Evolutionary conservation across 495 filamentous ascomycete genomes (phyloP).

Genomic region (Xylaria longipes): DNA sequence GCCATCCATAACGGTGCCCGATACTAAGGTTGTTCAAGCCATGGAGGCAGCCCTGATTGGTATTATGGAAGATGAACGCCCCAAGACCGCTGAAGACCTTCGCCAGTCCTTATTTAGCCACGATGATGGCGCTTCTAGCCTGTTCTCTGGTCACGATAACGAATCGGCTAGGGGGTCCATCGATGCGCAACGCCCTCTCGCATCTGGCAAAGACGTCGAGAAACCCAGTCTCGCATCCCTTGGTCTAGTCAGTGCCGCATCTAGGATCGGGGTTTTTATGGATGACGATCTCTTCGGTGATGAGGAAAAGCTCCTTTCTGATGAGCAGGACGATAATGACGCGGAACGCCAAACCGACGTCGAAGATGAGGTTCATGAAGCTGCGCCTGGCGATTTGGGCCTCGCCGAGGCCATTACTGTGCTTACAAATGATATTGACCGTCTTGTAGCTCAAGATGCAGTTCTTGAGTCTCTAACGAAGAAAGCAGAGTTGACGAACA

Average conservation of each 20-base stretch:
- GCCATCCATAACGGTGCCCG: constrained; percentile 47
- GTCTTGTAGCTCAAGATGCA: constrained; percentile 83
- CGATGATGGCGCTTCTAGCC: constrained; percentile 56
- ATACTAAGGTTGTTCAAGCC: constrained; percentile 77
- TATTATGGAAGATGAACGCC: constrained; percentile 78
- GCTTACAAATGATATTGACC: constrained; percentile 87
- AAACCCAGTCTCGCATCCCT: constrained; percentile 89
- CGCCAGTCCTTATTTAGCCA: constrained; percentile 62
- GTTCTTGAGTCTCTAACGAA: constrained; percentile 89
- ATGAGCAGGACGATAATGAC: constrained; percentile 80
- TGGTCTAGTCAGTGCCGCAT: constrained; percentile 82
- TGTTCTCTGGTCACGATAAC: constrained; percentile 54
- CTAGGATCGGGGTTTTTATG: constrained; percentile 84
- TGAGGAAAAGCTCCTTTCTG: constrained; percentile 83
- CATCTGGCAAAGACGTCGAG: constrained; percentile 58
- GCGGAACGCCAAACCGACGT: constrained; percentile 64
- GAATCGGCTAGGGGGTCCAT: constrained; percentile 59
- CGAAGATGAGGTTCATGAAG: constrained; percentile 89
- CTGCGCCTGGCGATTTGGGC: constrained; percentile 93
- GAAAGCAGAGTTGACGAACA: constrained; percentile 97
- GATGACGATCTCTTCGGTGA: constrained; percentile 94
- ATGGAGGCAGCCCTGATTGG: constrained; percentile 95
- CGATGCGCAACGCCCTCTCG: constrained; percentile 52
- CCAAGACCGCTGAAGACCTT: constrained; percentile 67
- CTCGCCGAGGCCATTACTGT: constrained; percentile 89